Evolutionary conservation across 139 green algal species (phyloP).

Genomic region (Chlamydomonas schloesseri): DNA sequence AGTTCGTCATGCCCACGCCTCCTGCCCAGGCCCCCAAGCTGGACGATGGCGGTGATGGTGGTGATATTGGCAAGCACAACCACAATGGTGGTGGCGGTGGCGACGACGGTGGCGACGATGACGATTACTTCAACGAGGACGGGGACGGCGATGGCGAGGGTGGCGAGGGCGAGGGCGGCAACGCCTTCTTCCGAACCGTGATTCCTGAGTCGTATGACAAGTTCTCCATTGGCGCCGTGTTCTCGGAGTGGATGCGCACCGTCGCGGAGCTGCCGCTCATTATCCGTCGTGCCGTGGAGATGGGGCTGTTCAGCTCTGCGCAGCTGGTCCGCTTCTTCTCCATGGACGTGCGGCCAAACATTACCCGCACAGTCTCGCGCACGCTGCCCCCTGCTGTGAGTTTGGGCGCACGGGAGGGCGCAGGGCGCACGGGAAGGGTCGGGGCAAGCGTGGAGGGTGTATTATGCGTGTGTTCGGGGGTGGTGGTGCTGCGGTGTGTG

Average conservation of each 20-base stretch:
- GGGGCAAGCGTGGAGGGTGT: no score
- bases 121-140: conserved; percentile 94
- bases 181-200: conserved; percentile 82
- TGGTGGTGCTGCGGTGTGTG: no score
- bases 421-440: no score
- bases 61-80: conserved; percentile 88
- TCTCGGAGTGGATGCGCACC: conserved; percentile 88
- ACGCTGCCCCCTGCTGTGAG: conserved; percentile 76
- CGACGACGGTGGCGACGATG: conserved; percentile 87
- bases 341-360: conserved; percentile 91
- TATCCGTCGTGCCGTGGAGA: conserved; percentile 89
- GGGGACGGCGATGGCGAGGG: conserved; percentile 67
- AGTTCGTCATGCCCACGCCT: conserved; percentile 72
- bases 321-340: conserved; percentile 94
- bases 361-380: conserved; percentile 88
- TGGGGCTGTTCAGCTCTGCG: conserved; percentile 94
- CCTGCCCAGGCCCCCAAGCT: conserved; percentile 67
- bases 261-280: conserved; percentile 89
- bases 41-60: conserved; percentile 86
- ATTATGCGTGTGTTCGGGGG: no score
- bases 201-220: conserved; percentile 93
- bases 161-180: conserved; percentile 58
- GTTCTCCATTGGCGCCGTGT: conserved; percentile 88
- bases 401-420: no score
- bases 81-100: conserved; percentile 87